A percentile compares a stretch with the other conserved stretches of the same genome.
phyloP scores from a whole-genome alignment of 2,329 filamentous ascomycete species.

The Tolypocladium ovalisporum region DNA sequence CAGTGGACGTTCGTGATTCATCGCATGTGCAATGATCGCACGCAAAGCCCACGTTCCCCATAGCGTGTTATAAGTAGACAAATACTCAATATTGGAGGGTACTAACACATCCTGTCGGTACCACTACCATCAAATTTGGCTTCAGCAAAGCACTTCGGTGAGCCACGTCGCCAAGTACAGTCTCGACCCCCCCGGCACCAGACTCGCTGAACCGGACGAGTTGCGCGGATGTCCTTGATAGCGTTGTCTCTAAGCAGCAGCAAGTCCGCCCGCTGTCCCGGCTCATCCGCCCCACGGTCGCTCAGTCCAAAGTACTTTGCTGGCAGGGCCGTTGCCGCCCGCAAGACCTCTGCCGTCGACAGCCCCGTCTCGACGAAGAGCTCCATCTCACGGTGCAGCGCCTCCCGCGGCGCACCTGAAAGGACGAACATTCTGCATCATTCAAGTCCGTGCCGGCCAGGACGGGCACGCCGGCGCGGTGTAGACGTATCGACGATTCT shows the following conservation, averaged over 20 bases:
- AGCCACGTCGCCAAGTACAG: not conserved
- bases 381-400: constrained; percentile 11
- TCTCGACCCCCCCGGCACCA: constrained; percentile 16
- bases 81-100: too few species aligned
- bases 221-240: constrained; percentile 14
- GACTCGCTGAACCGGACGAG: constrained; percentile 11
- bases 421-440: constrained; percentile 2
- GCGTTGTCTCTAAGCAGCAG: constrained; percentile 18
- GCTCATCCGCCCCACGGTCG: constrained; percentile 13
- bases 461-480: constrained; percentile 16
- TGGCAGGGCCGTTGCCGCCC: constrained; percentile 10
- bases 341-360: constrained; percentile 8
- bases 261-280: constrained; percentile 16
- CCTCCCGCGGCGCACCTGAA: constrained; percentile 7
- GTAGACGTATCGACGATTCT: constrained; percentile 8
- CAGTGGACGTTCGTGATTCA: not conserved
- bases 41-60: not conserved
- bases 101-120: not conserved
- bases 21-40: not conserved
- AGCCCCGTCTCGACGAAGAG: constrained; percentile 11
- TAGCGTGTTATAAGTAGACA: too few species aligned
- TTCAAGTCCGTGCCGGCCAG: constrained; percentile 19
- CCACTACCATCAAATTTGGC: not conserved
- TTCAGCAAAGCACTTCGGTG: not conserved
- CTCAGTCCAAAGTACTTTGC: constrained; percentile 10